Percentiles rank a stretch among this genome's conserved stretches.
These are phyloP conservation scores for Sphagnum contortum DNA, from an alignment of 225 moss, liverwort and hornwort genomes.

Conservation along the genomic window DNA sequence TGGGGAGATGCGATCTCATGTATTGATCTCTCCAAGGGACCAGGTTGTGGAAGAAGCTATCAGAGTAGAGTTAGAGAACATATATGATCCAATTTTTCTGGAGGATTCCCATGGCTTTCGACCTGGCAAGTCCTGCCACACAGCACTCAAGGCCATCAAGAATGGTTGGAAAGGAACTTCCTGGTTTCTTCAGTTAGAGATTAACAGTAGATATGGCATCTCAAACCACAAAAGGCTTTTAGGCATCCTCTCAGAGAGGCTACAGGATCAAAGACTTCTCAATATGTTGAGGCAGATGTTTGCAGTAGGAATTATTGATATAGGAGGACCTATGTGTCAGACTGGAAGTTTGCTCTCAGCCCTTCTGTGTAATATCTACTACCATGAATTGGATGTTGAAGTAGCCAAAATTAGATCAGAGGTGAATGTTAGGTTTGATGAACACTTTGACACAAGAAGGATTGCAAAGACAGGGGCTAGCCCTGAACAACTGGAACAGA, in stretches of 20 bases:
- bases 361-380: constrained; percentile 31
- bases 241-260: constrained; percentile 13
- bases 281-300: constrained; percentile 19
- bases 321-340: constrained; percentile 12
- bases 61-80: constrained; percentile 22
- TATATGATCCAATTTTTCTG: constrained; percentile 22
- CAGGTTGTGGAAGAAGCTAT: constrained; percentile 42
- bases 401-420: constrained; percentile 20
- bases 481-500: not conserved
- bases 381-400: constrained; percentile 39
- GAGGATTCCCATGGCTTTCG: constrained; percentile 5
- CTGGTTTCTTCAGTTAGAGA: constrained; percentile 40
- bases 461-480: no score
- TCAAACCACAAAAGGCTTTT: constrained; percentile 22
- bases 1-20: constrained; percentile 7
- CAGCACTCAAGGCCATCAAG: constrained; percentile 31
- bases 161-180: constrained; percentile 41
- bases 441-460: not conserved
- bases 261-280: constrained; percentile 27
- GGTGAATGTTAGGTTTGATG: constrained; percentile 21
- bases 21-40: constrained; percentile 23
- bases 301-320: constrained; percentile 9
- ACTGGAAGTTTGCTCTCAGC: constrained; percentile 29
- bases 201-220: constrained; percentile 10
- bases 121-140: constrained; percentile 20